phyloP scores from a whole-genome alignment of 345 rosid species.

The Odontarrhena argentea region DNA sequence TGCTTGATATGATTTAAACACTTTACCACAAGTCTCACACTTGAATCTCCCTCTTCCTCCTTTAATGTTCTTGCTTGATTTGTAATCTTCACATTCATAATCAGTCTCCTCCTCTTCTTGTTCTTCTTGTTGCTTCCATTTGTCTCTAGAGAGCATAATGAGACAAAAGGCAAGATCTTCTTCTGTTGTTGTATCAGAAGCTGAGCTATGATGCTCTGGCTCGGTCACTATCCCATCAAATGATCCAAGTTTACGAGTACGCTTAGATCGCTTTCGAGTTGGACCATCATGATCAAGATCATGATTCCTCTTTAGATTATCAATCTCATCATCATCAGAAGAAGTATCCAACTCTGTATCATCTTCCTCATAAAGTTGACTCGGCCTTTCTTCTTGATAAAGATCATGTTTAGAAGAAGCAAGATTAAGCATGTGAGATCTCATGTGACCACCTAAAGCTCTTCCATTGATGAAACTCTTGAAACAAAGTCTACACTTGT shows the following conservation, averaged over 20 bases:
- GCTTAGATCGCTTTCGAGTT: conserved; percentile 65
- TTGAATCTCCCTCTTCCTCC: conserved; percentile 52
- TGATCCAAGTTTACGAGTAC: conserved; percentile 48
- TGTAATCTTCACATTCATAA: conserved; percentile 48
- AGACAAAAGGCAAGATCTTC: conserved; percentile 94
- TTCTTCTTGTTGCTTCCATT: conserved; percentile 58
- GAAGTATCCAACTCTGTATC: conserved; percentile 48
- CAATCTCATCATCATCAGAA: conserved; percentile 40
- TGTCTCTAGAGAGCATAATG: conserved; percentile 87
- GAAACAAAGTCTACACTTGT: conserved; percentile 74
- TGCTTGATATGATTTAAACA: conserved; percentile 88
- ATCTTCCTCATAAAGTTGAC: conserved; percentile 31
- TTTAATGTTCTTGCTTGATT: conserved; percentile 32
- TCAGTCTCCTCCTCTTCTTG: conserved; percentile 43
- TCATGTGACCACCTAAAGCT: conserved; percentile 89
- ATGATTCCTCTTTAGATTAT: conserved; percentile 54
- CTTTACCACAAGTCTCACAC: conserved; percentile 82
- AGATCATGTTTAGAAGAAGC: conserved; percentile 35
- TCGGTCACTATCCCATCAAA: conserved; percentile 38
- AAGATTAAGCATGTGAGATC: conserved; percentile 72
- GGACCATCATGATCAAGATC: conserved; percentile 41
- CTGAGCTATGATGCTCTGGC: conserved; percentile 76
- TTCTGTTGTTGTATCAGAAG: conserved; percentile 76
- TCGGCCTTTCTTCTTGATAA: conserved; percentile 28
- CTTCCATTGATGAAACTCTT: conserved; percentile 71